phyloP scores from a whole-genome alignment of 2,329 filamentous ascomycete species.

The Aspergillus puulaauensis region DNA sequence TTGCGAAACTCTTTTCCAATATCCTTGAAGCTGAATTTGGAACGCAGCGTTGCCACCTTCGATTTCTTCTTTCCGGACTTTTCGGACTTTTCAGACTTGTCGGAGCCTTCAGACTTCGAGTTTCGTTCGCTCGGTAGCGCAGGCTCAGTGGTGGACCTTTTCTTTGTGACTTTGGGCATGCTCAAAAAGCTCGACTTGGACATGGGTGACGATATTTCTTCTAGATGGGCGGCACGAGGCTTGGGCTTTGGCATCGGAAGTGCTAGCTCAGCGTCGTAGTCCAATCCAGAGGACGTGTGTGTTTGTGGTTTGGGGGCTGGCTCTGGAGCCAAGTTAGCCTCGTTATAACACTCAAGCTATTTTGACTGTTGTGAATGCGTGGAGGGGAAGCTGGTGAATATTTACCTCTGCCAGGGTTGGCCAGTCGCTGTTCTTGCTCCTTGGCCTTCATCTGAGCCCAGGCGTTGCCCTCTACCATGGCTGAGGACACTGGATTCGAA shows the following conservation, averaged over 20 bases:
- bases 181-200: background rate
- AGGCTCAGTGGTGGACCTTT: slow-evolving; percentile 19
- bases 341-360: background rate
- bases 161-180: slow-evolving; percentile 12
- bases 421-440: slow-evolving; percentile 5
- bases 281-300: slow-evolving; percentile 22
- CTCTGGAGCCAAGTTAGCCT: background rate
- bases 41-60: slow-evolving; percentile 24
- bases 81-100: slow-evolving; percentile 4
- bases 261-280: slow-evolving; percentile 27
- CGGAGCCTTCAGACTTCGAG: background rate
- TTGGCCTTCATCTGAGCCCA: slow-evolving; percentile 25
- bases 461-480: slow-evolving; percentile 23
- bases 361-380: background rate
- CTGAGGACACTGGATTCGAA: slow-evolving; percentile 1
- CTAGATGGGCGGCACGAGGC: slow-evolving; percentile 11
- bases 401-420: slow-evolving; percentile 10
- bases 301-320: slow-evolving; percentile 8
- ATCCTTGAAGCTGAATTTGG: slow-evolving; percentile 33
- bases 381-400: background rate
- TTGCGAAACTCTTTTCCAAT: slow-evolving; percentile 26
- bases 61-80: slow-evolving; percentile 24
- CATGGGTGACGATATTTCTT: background rate
- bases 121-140: background rate
- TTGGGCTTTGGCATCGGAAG: slow-evolving; percentile 32